Evolutionary conservation across 371 early-diverging fungal species (phyloP), one percentile per base, ranked within the genome.

Genomic region (Mortierella polycephala): DNA sequence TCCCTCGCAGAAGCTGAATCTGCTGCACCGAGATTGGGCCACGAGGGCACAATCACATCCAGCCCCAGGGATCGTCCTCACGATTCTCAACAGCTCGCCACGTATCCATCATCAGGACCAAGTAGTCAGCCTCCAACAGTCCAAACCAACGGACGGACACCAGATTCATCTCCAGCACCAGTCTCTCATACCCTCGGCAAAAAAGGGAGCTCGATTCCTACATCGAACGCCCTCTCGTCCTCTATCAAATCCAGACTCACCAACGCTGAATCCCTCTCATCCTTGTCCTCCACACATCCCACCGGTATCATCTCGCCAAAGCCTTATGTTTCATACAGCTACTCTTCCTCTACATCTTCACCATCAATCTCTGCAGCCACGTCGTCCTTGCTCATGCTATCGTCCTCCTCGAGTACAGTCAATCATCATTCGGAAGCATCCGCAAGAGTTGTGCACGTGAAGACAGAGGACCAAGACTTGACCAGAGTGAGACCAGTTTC

Each of bases 351-450:
- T 18, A 21, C 52, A 9, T 59, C 68, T 2, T 67, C 68, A 8
- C 23, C 60, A 14, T 62, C 63, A 18, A 46, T 57, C 1, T 69
- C 68, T 21, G 60, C 74, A 37, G 68, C 68, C n/a, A 68, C 74
- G 8, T 61, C 69, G 2, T 75, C 75, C 12, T 30, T 75, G 41
- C 51, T 69, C 4, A 69, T 75, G 75, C 42, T 71, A 11, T 71
- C 76, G 20, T 60, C 71, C n/a, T 66, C 76, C 13, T 60, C 46
- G 23, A 39, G 18, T 8, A 41, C 30, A 20, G 23, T 6, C 20
- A 46, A 54, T 14, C 46, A 20, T 13, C 46, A 47, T 23, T 18
- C 60, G 3, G 63, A 60, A 2, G 7, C 18, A 13, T 18, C 47
- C 2, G 11, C 52, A n/a, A 54, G 11, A 39, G 53, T 58, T 20